Percentiles rank a stretch among this genome's conserved stretches.
These are phyloP conservation scores for Tricholoma matsutake DNA, from an alignment of 768 basidiomycete genomes.

Conservation along the genomic window DNA sequence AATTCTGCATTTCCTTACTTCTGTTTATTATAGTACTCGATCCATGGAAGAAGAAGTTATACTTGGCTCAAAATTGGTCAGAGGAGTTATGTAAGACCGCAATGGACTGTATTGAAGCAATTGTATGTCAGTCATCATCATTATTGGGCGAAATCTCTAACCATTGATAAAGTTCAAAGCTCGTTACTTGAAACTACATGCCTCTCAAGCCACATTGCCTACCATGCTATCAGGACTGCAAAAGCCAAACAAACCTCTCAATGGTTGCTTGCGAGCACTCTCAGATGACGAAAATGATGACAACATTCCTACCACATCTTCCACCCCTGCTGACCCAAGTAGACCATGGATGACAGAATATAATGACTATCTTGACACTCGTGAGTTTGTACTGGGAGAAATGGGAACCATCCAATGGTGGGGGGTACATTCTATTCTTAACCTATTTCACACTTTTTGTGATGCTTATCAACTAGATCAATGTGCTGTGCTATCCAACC, in stretches of 20 bases:
- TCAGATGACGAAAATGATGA: no score
- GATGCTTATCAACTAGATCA: no score
- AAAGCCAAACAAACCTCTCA: background rate
- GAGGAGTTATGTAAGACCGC: no score
- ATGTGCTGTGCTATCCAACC: no score
- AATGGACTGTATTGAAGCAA: no score
- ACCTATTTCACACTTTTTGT: no score
- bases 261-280: no score
- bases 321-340: background rate
- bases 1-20: background rate
- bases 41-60: no score
- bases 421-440: no score
- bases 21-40: background rate
- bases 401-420: background rate
- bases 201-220: background rate
- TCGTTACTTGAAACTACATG: background rate
- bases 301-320: no score
- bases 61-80: no score
- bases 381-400: background rate
- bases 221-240: no score
- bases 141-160: background rate
- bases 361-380: background rate
- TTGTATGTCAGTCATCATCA: background rate
- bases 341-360: background rate
- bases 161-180: background rate